These are phyloP conservation scores for Phalaenopsis hybrid DNA, from an alignment of 116 monocot species.

Conservation along the genomic window DNA sequence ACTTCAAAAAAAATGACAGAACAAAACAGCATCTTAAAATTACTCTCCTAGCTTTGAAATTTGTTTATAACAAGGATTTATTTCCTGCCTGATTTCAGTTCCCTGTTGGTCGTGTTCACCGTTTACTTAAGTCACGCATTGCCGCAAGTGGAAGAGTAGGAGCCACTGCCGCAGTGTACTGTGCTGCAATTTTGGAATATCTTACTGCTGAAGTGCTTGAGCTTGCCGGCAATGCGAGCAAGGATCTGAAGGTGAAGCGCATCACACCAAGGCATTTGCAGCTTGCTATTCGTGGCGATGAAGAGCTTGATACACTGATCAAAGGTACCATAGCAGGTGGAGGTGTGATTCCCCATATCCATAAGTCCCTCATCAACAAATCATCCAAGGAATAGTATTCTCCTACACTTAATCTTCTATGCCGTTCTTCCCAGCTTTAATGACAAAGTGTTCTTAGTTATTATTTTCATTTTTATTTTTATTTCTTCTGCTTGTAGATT, in stretches of 20 bases:
- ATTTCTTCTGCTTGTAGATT: too few relatives aligned
- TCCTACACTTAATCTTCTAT: too few relatives aligned
- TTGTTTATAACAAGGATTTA: background rate
- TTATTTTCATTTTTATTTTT: too few relatives aligned
- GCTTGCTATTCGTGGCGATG: slow-evolving; percentile 9
- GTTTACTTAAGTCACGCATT: slow-evolving; percentile 23
- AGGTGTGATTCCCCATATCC: too few relatives aligned
- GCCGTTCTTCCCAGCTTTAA: too few relatives aligned
- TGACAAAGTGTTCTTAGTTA: too few relatives aligned
- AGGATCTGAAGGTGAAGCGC: slow-evolving; percentile 26
- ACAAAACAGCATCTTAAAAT: background rate
- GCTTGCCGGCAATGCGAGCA: slow-evolving; percentile 23
- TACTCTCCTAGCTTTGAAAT: background rate
- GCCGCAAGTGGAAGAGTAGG: slow-evolving; percentile 22
- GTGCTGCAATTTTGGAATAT: background rate
- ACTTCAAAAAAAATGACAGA: too few relatives aligned
- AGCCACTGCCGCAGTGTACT: background rate
- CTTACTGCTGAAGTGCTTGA: slow-evolving; percentile 24
- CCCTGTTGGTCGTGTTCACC: slow-evolving; percentile 23
- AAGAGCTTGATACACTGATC: too few relatives aligned
- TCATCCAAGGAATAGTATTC: too few relatives aligned
- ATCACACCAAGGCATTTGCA: slow-evolving; percentile 23
- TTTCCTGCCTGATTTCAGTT: slow-evolving; percentile 3
- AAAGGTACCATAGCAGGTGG: too few relatives aligned
- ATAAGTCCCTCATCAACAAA: too few relatives aligned